Conservation (phyloP, 129 eudicot genomes). For the Saussurea involucrata region DNA sequence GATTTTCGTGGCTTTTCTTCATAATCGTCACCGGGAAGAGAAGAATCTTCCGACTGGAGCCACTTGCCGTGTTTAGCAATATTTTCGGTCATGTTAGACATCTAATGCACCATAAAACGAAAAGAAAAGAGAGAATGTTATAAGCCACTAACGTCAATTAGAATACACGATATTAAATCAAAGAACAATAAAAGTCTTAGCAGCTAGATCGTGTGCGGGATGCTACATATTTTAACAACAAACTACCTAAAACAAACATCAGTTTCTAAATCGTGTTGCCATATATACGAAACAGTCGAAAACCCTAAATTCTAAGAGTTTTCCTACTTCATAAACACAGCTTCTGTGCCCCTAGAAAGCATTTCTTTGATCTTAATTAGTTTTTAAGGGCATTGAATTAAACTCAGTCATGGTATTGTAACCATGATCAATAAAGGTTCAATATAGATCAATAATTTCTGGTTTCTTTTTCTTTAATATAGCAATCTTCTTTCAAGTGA, state of each 20-base stretch:
- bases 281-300: neutral
- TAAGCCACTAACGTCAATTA: neutral
- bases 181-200: neutral
- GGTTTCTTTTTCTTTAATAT: too few relatives aligned
- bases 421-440: too few relatives aligned
- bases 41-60: constrained; percentile 7
- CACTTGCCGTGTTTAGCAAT: neutral
- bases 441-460: too few relatives aligned
- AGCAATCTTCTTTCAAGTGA: too few relatives aligned
- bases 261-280: neutral
- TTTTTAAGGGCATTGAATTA: neutral
- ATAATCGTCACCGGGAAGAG: constrained; percentile 7
- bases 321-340: neutral
- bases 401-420: too few relatives aligned
- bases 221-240: neutral
- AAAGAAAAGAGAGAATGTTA: neutral
- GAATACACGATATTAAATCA: neutral
- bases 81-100: constrained; percentile 9
- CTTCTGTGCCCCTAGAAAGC: neutral
- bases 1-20: constrained; percentile 16
- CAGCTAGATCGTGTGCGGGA: neutral
- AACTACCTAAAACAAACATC: neutral
- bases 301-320: neutral
- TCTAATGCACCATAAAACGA: constrained; percentile 4
- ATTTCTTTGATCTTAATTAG: neutral